Evolutionary conservation across 345 rosid species (phyloP).

Genomic region (Arabidopsis suecica): DNA sequence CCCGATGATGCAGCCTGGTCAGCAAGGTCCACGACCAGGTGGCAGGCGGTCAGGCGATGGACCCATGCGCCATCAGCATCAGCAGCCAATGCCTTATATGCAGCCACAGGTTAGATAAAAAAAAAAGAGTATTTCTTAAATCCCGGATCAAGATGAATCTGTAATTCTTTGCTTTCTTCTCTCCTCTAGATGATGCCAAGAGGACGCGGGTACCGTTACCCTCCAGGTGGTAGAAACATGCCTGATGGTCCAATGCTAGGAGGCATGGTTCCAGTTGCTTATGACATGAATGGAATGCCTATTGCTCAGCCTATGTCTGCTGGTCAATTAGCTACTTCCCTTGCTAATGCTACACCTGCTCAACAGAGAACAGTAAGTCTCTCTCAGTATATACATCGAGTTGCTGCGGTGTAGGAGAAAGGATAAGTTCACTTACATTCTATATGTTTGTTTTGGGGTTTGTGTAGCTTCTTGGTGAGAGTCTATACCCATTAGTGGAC

Average conservation of each 20-base stretch:
- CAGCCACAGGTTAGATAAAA: conserved; percentile 73
- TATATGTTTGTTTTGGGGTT: not conserved
- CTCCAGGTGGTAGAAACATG: conserved; percentile 84
- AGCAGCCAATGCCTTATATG: conserved; percentile 80
- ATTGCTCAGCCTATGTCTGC: conserved; percentile 60
- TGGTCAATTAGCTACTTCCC: conserved; percentile 72
- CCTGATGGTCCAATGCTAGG: conserved; percentile 77
- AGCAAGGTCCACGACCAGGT: conserved; percentile 86
- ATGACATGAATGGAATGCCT: conserved; percentile 70
- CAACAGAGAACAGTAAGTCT: conserved; percentile 77
- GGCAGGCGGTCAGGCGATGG: conserved; percentile 76
- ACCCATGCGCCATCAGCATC: conserved; percentile 72
- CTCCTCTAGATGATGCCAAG: conserved; percentile 78
- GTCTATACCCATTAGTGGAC: conserved; percentile 74
- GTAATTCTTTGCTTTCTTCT: not conserved
- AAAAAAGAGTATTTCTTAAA: not conserved
- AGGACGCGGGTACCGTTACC: conserved; percentile 79
- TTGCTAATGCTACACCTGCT: conserved; percentile 67
- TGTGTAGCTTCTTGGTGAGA: conserved; percentile 70
- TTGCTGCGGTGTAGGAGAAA: not conserved
- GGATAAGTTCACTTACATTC: not conserved
- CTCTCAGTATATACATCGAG: not conserved
- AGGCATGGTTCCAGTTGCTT: conserved; percentile 78
- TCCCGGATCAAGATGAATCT: not conserved
- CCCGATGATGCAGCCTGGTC: conserved; percentile 94